These are phyloP conservation scores for Silene conica DNA, from an alignment of 148 eudicot genomes.

Conservation along the genomic window DNA sequence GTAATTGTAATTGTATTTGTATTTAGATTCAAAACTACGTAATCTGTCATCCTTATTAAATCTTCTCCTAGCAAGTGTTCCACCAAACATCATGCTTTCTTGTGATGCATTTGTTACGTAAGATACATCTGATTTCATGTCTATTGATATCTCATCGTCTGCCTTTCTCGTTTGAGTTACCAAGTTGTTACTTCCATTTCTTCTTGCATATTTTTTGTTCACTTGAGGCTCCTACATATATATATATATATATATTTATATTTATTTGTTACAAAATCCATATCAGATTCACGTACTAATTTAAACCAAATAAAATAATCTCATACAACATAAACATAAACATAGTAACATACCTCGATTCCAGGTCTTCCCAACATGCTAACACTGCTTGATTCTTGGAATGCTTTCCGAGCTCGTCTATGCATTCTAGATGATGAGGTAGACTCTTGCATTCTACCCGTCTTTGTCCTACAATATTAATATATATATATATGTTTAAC, in stretches of 20 bases:
- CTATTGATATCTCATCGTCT: constrained; percentile 33
- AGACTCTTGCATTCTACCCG: constrained; percentile 34
- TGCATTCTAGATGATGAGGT: constrained; percentile 44
- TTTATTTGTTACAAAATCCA: neutral
- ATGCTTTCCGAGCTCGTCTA: constrained; percentile 40
- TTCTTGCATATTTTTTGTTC: constrained; percentile 30
- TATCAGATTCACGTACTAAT: neutral
- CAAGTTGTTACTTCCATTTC: constrained; percentile 33
- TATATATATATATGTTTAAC: neutral
- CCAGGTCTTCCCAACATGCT: constrained; percentile 42
- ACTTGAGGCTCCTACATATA: constrained; percentile 44
- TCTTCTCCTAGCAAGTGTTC: constrained; percentile 33
- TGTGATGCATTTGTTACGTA: constrained; percentile 53
- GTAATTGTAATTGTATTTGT: too few relatives aligned
- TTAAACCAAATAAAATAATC: too few relatives aligned
- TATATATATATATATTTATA: too few relatives aligned
- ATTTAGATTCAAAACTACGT: constrained; percentile 24
- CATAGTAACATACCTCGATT: constrained; percentile 37
- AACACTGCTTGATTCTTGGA: constrained; percentile 47
- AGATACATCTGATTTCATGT: constrained; percentile 61
- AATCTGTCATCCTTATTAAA: constrained; percentile 25
- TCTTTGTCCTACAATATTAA: constrained; percentile 42
- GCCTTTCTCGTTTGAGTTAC: constrained; percentile 36
- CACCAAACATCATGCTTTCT: constrained; percentile 38
- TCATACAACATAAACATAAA: too few relatives aligned